Evolutionary conservation across 352 stramenopile genomes (phyloP), one percentile per base, ranked within the genome.

Genomic region (Phytophthora aleatoria): DNA sequence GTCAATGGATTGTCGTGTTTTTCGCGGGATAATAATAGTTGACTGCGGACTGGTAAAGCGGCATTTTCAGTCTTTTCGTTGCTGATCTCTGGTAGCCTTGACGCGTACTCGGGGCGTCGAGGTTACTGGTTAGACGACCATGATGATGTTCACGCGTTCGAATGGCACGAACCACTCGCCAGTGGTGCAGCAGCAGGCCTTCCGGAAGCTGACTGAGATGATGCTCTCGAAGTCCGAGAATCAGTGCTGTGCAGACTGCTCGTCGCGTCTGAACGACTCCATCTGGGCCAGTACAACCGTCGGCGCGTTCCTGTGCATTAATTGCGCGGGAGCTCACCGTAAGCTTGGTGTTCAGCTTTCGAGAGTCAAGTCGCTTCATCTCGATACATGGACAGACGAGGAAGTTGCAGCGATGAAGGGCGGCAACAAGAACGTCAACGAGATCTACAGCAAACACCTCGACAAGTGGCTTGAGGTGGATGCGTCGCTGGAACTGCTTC

Each of bases 281-380:
- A 91, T 98, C 59, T 99, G 96, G 97, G 94, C 92, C 35, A 97
- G 88, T 48, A 85, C 97, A 20, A 99, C 97, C 28, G 69, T 98
- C 20, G 95, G 97, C 3, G 85, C 97, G 5, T 88, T 99, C 50
- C 67, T 99, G 33, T 99, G 97, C 61, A 98, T 99, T 71, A 78
- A 98, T 68, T 99, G 97, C 63, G 94, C 90, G 41, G 96, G 95
- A 12, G 91, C 97, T 7, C 96, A 99, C 65, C 87, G 97, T 45
- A 97, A 90, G 54, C 83, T 99, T 26, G 97, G 97, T 33, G 93
- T 98, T 24, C 95, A 99, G 73, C 79, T 99, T 16, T 98, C 93
- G 2, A 78, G 84, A 16, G 65, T 95, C 47, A 94, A 95, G 51
- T 95, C 82, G 11, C 68, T 94, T 26, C 79, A 93, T 53, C 66